A percentile compares a stretch with the other conserved stretches of the same genome.
Conservation (phyloP, 2,329 filamentous ascomycete genomes). For the Dothiorella sarmentorum region DNA sequence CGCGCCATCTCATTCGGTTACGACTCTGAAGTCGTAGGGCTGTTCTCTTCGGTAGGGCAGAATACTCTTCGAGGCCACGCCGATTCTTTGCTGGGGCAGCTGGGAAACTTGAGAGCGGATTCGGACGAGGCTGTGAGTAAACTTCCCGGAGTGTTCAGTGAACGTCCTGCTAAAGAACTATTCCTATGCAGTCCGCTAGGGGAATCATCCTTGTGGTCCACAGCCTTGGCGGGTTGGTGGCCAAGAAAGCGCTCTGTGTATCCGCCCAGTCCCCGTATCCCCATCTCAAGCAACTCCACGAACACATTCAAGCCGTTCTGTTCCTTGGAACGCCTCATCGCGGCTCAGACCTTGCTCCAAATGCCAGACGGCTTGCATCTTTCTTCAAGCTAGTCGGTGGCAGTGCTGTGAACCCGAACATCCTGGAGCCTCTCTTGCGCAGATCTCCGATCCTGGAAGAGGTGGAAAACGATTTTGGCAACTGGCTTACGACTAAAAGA, state of each 20-base stretch:
- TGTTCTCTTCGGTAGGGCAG: not conserved
- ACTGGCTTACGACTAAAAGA: not conserved
- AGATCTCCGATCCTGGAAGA: not conserved
- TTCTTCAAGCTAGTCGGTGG: not conserved
- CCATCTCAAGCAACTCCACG: not conserved
- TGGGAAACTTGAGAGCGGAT: not conserved
- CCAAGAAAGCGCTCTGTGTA: not conserved
- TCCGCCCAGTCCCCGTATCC: not conserved
- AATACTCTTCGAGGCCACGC: not conserved
- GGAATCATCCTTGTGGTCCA: constrained; percentile 16
- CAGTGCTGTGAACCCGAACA: not conserved
- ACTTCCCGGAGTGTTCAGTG: too few relatives aligned
- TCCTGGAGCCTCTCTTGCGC: not conserved
- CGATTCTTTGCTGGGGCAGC: not conserved
- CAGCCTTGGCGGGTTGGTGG: constrained; percentile 17
- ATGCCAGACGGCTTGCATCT: not conserved
- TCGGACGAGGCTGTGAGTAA: not conserved
- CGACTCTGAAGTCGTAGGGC: not conserved
- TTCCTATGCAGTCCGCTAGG: constrained; percentile 1
- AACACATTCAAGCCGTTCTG: not conserved
- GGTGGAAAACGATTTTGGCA: not conserved
- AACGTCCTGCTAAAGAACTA: too few relatives aligned
- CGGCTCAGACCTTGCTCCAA: constrained; percentile 15
- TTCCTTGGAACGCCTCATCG: constrained; percentile 21
- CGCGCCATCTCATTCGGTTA: not conserved